Evolutionary conservation across 179 eudicot species (phyloP), one percentile per base, ranked within the genome.

Genomic region (Silene noctiflora): DNA sequence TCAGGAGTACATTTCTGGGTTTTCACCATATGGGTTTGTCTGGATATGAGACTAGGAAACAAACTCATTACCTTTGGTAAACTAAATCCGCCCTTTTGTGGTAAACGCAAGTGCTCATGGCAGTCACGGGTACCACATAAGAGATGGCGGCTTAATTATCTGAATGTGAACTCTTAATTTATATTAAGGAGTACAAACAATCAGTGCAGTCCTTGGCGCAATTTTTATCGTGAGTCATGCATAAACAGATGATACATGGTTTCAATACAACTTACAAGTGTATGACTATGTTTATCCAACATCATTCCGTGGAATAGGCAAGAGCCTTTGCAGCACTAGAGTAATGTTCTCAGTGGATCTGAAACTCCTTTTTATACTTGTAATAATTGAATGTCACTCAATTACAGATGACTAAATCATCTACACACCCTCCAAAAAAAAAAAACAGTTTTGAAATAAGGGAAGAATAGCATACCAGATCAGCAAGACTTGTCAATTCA

Each of bases 401-500:
- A 33, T 17, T 19, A 73, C 24, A 2, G 76, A 56, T 20, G 16
- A 33, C 44, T n/a, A 73, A 35, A 20, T 51, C 24, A 4, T 42
- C 48, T 35, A 58, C n/a, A 39, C 21, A 58, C 19, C 20, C 60
- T 56, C 20, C 60, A 17, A 53, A 17, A 53, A 17, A 51, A 16
- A 53, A 5, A 56, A 56, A 70, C 60, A 62, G 33, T 13, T 46
- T 20, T 4, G 25, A 48, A 22, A 31, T 1, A n/a, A 55, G 48
- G 46, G 21, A 20, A 51, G 48, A 53, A 24, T 71, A 27, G 27
- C 75, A 22, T 86, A 87, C 93, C 93, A 89, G 63, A 71, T 85
- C 85, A 73, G 85, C 88, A 56, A 89, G 91, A 56, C 88, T 87
- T 76, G 60, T 85, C 62, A 90, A 77, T 80, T 89, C 91, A 46